Evolutionary conservation across 2,329 filamentous ascomycete species (phyloP), one percentile per base, ranked within the genome.

Genomic region (Aspergillus sp.): DNA sequence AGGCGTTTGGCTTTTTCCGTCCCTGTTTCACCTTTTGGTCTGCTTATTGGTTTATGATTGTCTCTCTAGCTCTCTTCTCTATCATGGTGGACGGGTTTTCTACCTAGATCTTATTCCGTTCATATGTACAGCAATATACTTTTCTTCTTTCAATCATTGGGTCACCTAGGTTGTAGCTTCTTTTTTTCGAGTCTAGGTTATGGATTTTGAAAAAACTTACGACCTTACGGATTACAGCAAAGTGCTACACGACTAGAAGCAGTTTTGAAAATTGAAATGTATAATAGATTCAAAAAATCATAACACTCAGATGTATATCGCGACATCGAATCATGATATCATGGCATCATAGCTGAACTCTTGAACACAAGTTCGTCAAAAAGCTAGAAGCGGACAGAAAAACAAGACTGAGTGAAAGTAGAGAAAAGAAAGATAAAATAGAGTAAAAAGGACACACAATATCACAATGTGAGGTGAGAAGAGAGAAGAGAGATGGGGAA

Each of bases 301-400:
- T 57, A 61, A 41, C 41, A 55, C 55, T 62, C 51, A 46, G 55
- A 43, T 52, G 54, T 50, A 62, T 49, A 57, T 53, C 56, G 49
- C 47, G 38, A 54, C 51, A 55, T 52, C 28, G 52, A 54, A 47
- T 60, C 58, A 56, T 59, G 57, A 55, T 56, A 43, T 59, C 57
- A 54, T 60, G 57, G 34, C 58, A 56, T 60, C 58, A 56, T 60
- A 60, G 54, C 58, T 54, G 51, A 60, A 41, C 50, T 48, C 17
- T 9, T 22, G 25, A 45, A 54, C 22, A 15, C 19, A 34, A 52
- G 31, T 45, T 45, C n/a, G 25, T 54, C 38, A 34, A 53, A 51
- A 28, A 45, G 22, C 46, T 51, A 28, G 31, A 41, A 57, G 23
- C n/a, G 34, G 50, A 57, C 38, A 43, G 34, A 2, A 41, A 41